These are phyloP conservation scores for Dimargaris cristalligena DNA, from an alignment of 192 early-diverging fungal genomes.

Conservation along the genomic window DNA sequence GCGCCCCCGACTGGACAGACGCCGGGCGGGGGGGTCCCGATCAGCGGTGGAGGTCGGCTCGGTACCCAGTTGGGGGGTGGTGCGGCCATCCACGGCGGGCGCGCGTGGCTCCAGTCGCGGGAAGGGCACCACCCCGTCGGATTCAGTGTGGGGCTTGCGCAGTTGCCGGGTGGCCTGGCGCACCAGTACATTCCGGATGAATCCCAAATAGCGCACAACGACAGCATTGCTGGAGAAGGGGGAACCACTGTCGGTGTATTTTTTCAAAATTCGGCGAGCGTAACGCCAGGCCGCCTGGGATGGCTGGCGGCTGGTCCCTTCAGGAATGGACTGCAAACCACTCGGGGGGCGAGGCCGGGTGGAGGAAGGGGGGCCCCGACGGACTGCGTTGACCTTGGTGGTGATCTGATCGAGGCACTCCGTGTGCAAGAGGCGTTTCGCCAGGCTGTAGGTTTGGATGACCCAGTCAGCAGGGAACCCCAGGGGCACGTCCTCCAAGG, in stretches of 20 bases:
- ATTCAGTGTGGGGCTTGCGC: not conserved
- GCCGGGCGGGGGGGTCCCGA: constrained; percentile 6
- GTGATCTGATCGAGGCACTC: constrained; percentile 4
- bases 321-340: not conserved
- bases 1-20: not conserved
- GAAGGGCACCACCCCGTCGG: too few relatives aligned
- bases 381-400: not conserved
- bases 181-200: constrained; percentile 34
- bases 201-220: constrained; percentile 27
- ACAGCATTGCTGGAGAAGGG: constrained; percentile 37
- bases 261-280: constrained; percentile 26
- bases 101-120: too few relatives aligned
- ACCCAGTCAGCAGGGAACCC: constrained; percentile 2
- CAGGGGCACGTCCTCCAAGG: constrained; percentile 30
- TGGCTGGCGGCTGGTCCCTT: not conserved
- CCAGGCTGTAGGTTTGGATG: not conserved
- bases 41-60: too few relatives aligned
- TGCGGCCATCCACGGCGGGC: constrained; percentile 13
- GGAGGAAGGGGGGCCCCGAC: not conserved
- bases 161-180: constrained; percentile 21
- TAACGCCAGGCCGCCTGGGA: constrained; percentile 21
- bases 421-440: not conserved
- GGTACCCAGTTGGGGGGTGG: too few relatives aligned
- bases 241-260: constrained; percentile 25
- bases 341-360: not conserved